Conservation (phyloP, 176 grass and related monocot genomes). For the Panicum miliaceum region DNA sequence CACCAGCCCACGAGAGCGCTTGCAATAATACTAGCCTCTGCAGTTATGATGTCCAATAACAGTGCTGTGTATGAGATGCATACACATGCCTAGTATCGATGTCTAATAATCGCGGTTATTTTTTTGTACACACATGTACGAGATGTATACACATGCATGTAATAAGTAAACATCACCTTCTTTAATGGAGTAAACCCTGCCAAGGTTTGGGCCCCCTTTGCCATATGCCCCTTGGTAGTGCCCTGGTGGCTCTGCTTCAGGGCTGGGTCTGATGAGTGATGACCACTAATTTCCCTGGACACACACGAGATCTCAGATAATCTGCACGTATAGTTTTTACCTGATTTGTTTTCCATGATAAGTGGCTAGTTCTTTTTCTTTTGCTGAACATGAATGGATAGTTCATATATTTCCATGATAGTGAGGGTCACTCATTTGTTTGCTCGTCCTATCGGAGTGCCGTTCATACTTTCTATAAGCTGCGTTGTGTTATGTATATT, state of each 20-base stretch:
- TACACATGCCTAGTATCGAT: too few species aligned
- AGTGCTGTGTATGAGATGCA: too few species aligned
- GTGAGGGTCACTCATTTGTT: too few species aligned
- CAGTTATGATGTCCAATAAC: too few species aligned
- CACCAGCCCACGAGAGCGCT: too few species aligned
- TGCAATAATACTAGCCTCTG: too few species aligned
- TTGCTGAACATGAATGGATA: too few species aligned
- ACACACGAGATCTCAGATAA: neutral
- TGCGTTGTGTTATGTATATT: constrained; percentile 7
- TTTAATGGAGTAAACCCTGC: neutral
- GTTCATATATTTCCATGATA: too few species aligned
- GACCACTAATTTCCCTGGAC: neutral
- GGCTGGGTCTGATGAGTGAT: neutral
- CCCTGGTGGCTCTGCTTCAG: neutral
- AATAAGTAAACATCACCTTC: neutral
- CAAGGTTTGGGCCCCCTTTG: neutral
- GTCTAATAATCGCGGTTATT: too few species aligned
- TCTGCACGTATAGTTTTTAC: neutral
- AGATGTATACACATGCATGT: neutral
- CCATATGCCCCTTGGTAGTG: neutral
- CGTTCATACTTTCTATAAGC: neutral
- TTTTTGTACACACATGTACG: too few species aligned
- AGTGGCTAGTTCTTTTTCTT: neutral
- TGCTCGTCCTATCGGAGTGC: neutral
- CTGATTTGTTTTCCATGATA: neutral